Evolutionary conservation across 352 stramenopile species (phyloP), one percentile per base, ranked within the genome.

Genomic region (Phytopythium ostracodes): DNA sequence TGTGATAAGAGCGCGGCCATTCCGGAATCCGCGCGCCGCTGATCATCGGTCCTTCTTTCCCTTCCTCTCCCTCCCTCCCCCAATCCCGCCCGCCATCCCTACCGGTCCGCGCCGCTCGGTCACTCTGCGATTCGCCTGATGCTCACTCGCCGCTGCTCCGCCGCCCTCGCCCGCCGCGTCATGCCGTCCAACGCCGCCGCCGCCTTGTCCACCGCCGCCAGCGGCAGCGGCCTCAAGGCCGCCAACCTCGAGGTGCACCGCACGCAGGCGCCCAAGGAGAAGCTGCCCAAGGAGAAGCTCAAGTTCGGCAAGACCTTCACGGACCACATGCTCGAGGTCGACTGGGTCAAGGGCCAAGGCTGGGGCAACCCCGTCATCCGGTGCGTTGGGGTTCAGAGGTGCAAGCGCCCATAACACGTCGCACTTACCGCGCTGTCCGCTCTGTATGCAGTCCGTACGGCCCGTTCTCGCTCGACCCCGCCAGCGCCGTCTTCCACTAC

Each of bases 261-360:
- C 29, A 87, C 79, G 22, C 60, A 62, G 14, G 40, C 33, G 22
- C 79, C 79, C 22, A 81, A 90, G 71, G 14, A 69, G 8, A 95
- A 96, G 64, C 25, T 88, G 24, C 74, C 87, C 38, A 96, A 96
- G 63, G 87, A 95, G 60, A 64, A 96, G 66, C 87, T 98, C 20
- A 87, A 76, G 60, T 99, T 99, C 73, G 97, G 97, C 59, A 97
- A 91, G 60, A 96, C 87, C 9, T 98, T 99, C 75, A 92, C 92
- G 24, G 94, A 98, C 74, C 96, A 99, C 79, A 98, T 99, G 96
- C 76, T 99, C n/a, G 88, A 96, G 63, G 80, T 98, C 33, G 88
- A 98, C 71, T 99, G 91, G 84, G 79, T 89, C 51, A 66, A 84
- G 64, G 81, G 79, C 60, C 66, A 81, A 29, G 80, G 82, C 33